phyloP scores from a whole-genome alignment of 768 basidiomycete species.

The Chalciporus pseudorubinellus region DNA sequence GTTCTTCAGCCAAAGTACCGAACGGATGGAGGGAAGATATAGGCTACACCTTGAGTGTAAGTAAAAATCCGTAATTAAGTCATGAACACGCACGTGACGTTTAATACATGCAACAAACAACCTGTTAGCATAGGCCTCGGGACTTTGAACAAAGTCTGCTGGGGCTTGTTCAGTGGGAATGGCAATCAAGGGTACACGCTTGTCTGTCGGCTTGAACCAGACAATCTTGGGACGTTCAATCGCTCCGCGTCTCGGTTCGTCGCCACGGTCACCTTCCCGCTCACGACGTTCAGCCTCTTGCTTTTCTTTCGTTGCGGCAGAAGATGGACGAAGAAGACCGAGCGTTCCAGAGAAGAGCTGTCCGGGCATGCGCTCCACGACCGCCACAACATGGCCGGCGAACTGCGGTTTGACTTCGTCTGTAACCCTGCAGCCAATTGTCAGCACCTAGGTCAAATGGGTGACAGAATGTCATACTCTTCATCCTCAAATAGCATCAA shows the following conservation, averaged over 20 bases:
- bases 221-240: slow-evolving; percentile 97
- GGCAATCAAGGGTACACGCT: slow-evolving; percentile 96
- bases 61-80: slow-evolving; percentile 4
- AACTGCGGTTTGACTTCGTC: slow-evolving; percentile 98
- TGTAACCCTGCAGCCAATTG: slow-evolving; percentile 62
- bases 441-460: slow-evolving; percentile 7
- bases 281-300: slow-evolving; percentile 97
- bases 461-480: slow-evolving; percentile 53
- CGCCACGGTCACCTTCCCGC: slow-evolving; percentile 89
- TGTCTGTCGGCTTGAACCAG: slow-evolving; percentile 99
- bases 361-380: slow-evolving; percentile 98
- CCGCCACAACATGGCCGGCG: slow-evolving; percentile 99
- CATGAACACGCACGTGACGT: slow-evolving; percentile 70
- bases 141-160: slow-evolving; percentile 90
- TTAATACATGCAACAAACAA: slow-evolving; percentile 99
- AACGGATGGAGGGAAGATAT: slow-evolving; percentile 98
- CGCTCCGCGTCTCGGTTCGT: slow-evolving; percentile 73
- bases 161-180: slow-evolving; percentile 99
- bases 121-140: slow-evolving; percentile 85
- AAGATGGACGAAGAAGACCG: slow-evolving; percentile 91
- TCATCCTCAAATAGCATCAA: slow-evolving; percentile 97
- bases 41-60: slow-evolving; percentile 47
- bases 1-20: slow-evolving; percentile 95
- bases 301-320: slow-evolving; percentile 97
- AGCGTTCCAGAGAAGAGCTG: slow-evolving; percentile 98